Evolutionary conservation across 139 green algal species (phyloP).

Genomic region (Zygnema circumcarinatum): DNA sequence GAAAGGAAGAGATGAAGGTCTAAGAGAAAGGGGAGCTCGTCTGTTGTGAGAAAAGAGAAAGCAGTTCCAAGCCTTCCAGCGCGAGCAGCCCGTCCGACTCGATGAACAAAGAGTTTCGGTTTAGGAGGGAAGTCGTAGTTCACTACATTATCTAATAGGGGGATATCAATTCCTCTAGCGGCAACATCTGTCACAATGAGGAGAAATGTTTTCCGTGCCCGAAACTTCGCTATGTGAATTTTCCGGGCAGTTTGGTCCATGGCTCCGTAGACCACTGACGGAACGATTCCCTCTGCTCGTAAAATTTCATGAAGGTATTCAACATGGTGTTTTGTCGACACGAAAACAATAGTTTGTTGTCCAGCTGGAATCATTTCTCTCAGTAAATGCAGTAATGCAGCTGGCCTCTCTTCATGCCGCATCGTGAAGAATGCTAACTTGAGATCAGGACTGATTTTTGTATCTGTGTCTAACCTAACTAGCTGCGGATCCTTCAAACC

Average conservation of each 20-base stretch:
- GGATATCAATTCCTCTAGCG: constrained; percentile 97
- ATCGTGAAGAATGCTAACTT: constrained; percentile 63
- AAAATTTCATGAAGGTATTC: constrained; percentile 87
- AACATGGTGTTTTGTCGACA: constrained; percentile 90
- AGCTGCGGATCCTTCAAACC: constrained; percentile 87
- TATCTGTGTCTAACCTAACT: constrained; percentile 92
- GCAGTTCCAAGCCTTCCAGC: constrained; percentile 75
- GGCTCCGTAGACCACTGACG: constrained; percentile 82
- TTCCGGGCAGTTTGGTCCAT: constrained; percentile 97
- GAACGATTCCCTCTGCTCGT: constrained; percentile 70
- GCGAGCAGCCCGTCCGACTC: constrained; percentile 83
- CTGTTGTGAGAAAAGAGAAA: constrained; percentile 72
- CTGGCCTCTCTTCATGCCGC: constrained; percentile 87
- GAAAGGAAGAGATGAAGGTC: constrained; percentile 97
- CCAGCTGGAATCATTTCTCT: constrained; percentile 71
- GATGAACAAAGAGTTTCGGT: constrained; percentile 87
- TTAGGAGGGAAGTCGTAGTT: constrained; percentile 81
- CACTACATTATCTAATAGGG: constrained; percentile 97
- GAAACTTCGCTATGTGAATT: constrained; percentile 93
- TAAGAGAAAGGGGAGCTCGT: constrained; percentile 81
- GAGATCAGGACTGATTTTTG: constrained; percentile 88
- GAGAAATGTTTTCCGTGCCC: constrained; percentile 67
- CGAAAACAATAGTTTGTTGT: constrained; percentile 65
- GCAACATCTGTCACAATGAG: constrained; percentile 97
- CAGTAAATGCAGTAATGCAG: constrained; percentile 88